Percentiles rank a stretch among this genome's conserved stretches.
phyloP scores from a whole-genome alignment of 768 basidiomycete species.

The Gymnopilus junonius region DNA sequence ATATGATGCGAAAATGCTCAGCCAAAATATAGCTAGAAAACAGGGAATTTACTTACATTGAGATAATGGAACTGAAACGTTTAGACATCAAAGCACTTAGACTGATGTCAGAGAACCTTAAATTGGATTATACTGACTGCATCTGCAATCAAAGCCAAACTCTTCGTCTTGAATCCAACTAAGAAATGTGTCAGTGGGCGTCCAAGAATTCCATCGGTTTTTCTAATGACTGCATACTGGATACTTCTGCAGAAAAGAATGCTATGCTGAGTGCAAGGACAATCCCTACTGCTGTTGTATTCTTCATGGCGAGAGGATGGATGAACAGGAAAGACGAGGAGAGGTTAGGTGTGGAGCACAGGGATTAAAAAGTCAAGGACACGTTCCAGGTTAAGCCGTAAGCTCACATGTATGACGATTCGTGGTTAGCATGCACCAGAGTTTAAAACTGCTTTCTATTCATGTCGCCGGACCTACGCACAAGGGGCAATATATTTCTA shows the following conservation, averaged over 20 bases:
- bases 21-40: background rate
- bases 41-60: constrained; percentile 45
- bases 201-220: background rate
- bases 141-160: constrained; percentile 60
- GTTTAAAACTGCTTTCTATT: background rate
- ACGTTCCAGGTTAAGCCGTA: constrained; percentile 4
- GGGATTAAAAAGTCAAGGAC: background rate
- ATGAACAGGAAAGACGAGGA: background rate
- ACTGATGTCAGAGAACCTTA: background rate
- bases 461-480: background rate
- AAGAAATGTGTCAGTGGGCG: constrained; percentile 1
- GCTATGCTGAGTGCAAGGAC: constrained; percentile 49
- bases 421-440: background rate
- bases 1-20: background rate
- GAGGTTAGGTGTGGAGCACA: background rate
- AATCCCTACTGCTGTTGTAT: constrained; percentile 48
- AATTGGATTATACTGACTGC: constrained; percentile 43
- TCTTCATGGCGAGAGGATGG: constrained; percentile 42
- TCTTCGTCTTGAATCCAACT: constrained; percentile 61
- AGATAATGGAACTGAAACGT: constrained; percentile 54
- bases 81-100: background rate
- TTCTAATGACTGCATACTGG: constrained; percentile 33
- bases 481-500: background rate
- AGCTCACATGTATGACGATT: background rate
- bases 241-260: constrained; percentile 56